Percentiles rank a stretch among this genome's conserved stretches.
These are phyloP conservation scores for Tricholoma furcatifolium DNA, from an alignment of 768 basidiomycete species.

Conservation along the genomic window DNA sequence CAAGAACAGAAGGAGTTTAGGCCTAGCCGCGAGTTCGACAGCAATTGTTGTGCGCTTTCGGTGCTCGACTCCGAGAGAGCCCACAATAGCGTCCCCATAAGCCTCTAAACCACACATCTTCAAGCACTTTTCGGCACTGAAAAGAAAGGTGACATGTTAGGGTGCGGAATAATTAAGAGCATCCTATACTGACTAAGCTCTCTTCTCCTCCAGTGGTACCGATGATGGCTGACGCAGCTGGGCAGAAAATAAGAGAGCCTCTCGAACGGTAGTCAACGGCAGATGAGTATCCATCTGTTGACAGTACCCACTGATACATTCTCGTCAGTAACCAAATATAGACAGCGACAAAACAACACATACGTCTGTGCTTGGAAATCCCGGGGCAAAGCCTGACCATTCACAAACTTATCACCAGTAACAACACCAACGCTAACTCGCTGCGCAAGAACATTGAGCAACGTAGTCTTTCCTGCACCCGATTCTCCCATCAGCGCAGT, in stretches of 20 bases:
- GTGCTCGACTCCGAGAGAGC: slow-evolving; percentile 66
- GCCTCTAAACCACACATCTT: slow-evolving; percentile 65
- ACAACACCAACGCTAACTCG: slow-evolving; percentile 36
- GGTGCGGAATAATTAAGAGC: background rate
- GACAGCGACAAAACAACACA: slow-evolving; percentile 5
- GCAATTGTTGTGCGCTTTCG: slow-evolving; percentile 84
- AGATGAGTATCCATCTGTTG: slow-evolving; percentile 87
- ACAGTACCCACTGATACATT: slow-evolving; percentile 55
- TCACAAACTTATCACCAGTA: slow-evolving; percentile 37
- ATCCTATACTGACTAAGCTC: slow-evolving; percentile 59
- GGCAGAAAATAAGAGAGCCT: slow-evolving; percentile 80
- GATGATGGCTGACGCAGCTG: slow-evolving; percentile 70
- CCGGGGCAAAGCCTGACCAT: slow-evolving; percentile 37
- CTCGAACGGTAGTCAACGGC: slow-evolving; percentile 71
- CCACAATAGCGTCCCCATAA: slow-evolving; percentile 67
- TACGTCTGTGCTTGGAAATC: slow-evolving; percentile 52
- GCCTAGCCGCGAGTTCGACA: slow-evolving; percentile 87
- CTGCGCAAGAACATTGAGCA: slow-evolving; percentile 42
- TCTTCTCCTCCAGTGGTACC: slow-evolving; percentile 70
- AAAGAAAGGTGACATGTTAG: background rate
- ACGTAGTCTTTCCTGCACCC: slow-evolving; percentile 39
- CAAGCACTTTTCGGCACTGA: slow-evolving; percentile 13
- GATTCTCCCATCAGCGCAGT: slow-evolving; percentile 63
- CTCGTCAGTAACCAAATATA: background rate
- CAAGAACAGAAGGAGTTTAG: slow-evolving; percentile 77